Percentiles rank a stretch among this genome's conserved stretches.
Conservation (phyloP, 148 eudicot species). For the Rhododendron ovatum region DNA sequence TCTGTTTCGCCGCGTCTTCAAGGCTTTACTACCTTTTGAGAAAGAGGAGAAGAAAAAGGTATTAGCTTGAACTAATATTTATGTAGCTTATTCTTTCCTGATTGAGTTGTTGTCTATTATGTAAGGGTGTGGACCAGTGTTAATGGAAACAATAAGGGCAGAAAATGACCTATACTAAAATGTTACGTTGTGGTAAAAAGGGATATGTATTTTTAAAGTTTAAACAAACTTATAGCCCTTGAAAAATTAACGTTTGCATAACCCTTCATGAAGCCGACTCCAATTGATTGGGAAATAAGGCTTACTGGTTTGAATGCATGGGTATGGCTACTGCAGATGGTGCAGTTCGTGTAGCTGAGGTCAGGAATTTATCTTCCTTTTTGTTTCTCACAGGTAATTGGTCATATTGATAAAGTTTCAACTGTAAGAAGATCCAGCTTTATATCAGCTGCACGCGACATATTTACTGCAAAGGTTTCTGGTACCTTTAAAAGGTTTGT, state of each 20-base stretch:
- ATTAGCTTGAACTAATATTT: neutral
- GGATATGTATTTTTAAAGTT: neutral
- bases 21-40: constrained; percentile 74
- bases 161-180: neutral
- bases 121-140: neutral
- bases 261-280: neutral
- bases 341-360: neutral
- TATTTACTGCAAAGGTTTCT: constrained; percentile 82
- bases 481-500: constrained; percentile 90
- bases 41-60: constrained; percentile 87
- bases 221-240: neutral
- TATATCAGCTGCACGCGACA: constrained; percentile 76
- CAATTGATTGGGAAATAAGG: neutral
- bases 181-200: neutral
- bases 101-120: neutral
- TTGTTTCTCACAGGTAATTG: constrained; percentile 52
- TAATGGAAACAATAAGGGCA: neutral
- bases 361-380: neutral
- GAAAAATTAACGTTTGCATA: no score
- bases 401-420: constrained; percentile 75
- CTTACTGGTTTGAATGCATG: neutral
- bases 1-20: constrained; percentile 70
- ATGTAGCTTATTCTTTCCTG: neutral
- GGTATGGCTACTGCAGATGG: neutral
- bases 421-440: constrained; percentile 68